These are phyloP conservation scores for Candida sp. DNA, from an alignment of 1,139 yeast genomes.

Conservation along the genomic window DNA sequence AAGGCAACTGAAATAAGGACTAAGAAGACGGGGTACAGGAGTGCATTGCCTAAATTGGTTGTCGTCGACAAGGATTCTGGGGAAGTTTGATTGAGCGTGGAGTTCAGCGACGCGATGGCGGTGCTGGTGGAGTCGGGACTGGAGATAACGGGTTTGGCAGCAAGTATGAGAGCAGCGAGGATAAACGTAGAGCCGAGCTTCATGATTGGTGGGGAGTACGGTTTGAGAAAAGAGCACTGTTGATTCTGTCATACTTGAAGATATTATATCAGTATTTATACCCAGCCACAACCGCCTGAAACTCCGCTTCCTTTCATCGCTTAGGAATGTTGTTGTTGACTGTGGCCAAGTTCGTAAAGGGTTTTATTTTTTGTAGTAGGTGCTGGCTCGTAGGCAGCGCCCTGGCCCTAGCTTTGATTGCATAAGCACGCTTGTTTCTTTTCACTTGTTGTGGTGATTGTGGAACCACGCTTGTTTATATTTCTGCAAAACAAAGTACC, in stretches of 20 bases:
- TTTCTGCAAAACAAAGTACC: too few species aligned
- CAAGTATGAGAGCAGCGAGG: background rate
- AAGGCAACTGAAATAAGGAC: background rate
- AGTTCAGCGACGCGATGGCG: background rate
- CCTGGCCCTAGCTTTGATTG: background rate
- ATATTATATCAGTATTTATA: too few species aligned
- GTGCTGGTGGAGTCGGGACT: background rate
- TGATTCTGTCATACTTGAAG: background rate
- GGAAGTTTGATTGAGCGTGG: background rate
- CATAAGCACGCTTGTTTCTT: background rate
- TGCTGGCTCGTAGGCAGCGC: background rate
- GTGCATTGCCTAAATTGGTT: background rate
- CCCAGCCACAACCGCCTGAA: too few species aligned
- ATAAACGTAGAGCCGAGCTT: background rate
- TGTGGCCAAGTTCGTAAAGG: background rate
- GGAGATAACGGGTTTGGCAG: background rate
- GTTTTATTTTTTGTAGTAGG: background rate
- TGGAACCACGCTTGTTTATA: too few species aligned
- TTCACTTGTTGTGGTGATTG: background rate
- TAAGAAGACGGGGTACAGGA: background rate
- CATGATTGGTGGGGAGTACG: too few species aligned
- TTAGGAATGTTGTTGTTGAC: too few species aligned
- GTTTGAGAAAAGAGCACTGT: background rate
- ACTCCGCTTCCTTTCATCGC: too few species aligned
- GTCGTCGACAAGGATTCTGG: background rate